These are phyloP conservation scores for Ganoderma resinaceum DNA, from an alignment of 1,284 basidiomycete genomes.

Conservation along the genomic window DNA sequence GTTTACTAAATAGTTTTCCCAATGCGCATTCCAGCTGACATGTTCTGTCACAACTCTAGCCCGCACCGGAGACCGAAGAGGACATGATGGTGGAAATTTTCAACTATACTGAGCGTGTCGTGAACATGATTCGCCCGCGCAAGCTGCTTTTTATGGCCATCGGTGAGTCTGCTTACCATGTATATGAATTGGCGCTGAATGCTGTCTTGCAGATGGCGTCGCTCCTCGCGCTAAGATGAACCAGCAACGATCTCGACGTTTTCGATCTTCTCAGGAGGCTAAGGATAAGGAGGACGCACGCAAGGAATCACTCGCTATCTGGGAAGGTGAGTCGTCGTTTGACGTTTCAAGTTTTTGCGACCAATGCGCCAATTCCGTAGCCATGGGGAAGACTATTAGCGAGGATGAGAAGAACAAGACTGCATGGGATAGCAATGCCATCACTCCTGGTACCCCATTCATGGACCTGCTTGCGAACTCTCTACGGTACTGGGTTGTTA, in stretches of 20 bases:
- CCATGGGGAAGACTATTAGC: constrained; percentile 89
- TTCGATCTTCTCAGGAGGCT: constrained; percentile 94
- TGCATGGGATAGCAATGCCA: constrained; percentile 98
- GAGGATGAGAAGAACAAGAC: constrained; percentile 89
- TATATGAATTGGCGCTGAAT: constrained; percentile 2
- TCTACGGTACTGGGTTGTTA: constrained; percentile 95
- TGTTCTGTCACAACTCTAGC: constrained; percentile 48
- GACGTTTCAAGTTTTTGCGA: neutral
- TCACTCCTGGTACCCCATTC: constrained; percentile 98
- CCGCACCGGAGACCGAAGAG: constrained; percentile 96
- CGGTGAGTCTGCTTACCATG: constrained; percentile 55
- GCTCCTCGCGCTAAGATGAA: constrained; percentile 99
- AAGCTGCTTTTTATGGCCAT: constrained; percentile 99
- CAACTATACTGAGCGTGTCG: constrained; percentile 95
- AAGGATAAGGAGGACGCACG: constrained; percentile 91
- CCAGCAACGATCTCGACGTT: constrained; percentile 95
- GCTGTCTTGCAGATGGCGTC: constrained; percentile 78
- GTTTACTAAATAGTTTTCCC: constrained; percentile 18
- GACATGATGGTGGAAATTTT: constrained; percentile 99
- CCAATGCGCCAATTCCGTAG: constrained; percentile 45
- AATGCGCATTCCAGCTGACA: neutral
- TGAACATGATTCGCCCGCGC: constrained; percentile 96
- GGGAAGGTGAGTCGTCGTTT: constrained; percentile 68
- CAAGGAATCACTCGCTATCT: constrained; percentile 82
- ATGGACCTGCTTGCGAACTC: constrained; percentile 93